Evolutionary conservation across 768 basidiomycete species (phyloP).

Genomic region (Paxillus rubicundulus): DNA sequence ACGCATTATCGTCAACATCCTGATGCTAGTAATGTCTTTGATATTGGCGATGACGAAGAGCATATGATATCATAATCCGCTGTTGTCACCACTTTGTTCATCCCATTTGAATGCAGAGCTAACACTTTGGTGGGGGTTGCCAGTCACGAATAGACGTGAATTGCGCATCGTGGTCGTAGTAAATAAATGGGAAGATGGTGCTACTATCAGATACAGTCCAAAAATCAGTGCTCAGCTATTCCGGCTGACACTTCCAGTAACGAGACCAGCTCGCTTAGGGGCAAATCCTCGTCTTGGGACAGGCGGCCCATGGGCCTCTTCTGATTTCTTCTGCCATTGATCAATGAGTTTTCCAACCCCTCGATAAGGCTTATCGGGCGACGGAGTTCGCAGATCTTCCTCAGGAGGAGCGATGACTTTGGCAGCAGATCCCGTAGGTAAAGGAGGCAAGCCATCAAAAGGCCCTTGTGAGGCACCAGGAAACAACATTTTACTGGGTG

Average conservation of each 20-base stretch:
- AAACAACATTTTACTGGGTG: conserved; percentile 22
- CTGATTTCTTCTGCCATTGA: conserved; percentile 83
- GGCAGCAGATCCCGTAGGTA: neutral
- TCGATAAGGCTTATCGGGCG: conserved; percentile 75
- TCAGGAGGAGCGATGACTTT: conserved; percentile 16
- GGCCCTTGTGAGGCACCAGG: conserved; percentile 13
- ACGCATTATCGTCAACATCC: conserved; percentile 9
- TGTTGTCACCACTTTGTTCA: neutral
- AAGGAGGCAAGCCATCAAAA: conserved; percentile 28
- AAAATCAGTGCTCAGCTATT: conserved; percentile 15
- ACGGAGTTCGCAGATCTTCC: conserved; percentile 46
- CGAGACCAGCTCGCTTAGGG: conserved; percentile 41
- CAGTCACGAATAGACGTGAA: conserved; percentile 4
- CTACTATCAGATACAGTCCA: conserved; percentile 4
- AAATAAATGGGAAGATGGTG: neutral
- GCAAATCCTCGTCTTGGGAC: conserved; percentile 37
- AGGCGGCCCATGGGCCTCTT: conserved; percentile 41
- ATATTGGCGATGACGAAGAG: conserved; percentile 15
- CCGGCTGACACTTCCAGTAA: conserved; percentile 17
- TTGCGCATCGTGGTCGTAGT: neutral
- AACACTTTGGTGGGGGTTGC: conserved; percentile 1
- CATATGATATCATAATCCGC: conserved; percentile 3
- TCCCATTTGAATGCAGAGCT: neutral
- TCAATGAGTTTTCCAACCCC: conserved; percentile 85
- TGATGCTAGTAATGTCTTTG: conserved; percentile 6